Evolutionary conservation across 2,329 filamentous ascomycete species (phyloP), one percentile per base, ranked within the genome.

Genomic region (Diaporthe humulicola): DNA sequence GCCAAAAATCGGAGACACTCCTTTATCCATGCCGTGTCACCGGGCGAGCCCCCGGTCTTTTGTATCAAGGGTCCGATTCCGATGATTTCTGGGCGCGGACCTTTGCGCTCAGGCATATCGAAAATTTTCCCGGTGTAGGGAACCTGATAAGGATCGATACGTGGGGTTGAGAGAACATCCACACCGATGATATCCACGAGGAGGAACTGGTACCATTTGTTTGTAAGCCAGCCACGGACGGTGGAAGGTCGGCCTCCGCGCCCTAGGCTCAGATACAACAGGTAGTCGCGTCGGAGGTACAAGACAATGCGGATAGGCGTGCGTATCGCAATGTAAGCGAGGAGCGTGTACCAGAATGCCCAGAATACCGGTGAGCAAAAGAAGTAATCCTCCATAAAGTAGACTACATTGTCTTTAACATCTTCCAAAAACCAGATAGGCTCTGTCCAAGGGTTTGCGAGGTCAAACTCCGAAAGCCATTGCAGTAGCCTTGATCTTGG

Each of bases 381-480:
- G 45, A n/a, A 5, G n/a, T 48, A 48, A 22, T 48, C 45, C n/a
- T 48, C 45, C 45, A 48, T 3, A 48, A 48, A 22, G 45, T 19
- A 22, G 4, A 22, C 19, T 4, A 48, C 7, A 7, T 17, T 8
- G 10, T 48, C 19, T 8, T 8, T 10, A 48, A 48, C 45, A 48
- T 48, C 45, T 48, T 48, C 45, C 19, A 10, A 48, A 48, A 48
- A 48, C 4, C 9, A 48, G 7, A 48, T 10, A 2, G 45, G 45
- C 9, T 48, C 19, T 48, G 45, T 48, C 45, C 45, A 48, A 9
- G 45, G 45, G 19, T 48, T 48, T 8, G 45, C 17, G 7, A 48
- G 19, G 9, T 7, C n/a, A 2, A n/a, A 2, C 0, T 7, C n/a
- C 8, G 45, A 2, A 3, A 48, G 45, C 45, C 45, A 4, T 1